Base-by-base conservation (phyloP, 345 rosid genomes). In the Iberis pinnata region DNA sequence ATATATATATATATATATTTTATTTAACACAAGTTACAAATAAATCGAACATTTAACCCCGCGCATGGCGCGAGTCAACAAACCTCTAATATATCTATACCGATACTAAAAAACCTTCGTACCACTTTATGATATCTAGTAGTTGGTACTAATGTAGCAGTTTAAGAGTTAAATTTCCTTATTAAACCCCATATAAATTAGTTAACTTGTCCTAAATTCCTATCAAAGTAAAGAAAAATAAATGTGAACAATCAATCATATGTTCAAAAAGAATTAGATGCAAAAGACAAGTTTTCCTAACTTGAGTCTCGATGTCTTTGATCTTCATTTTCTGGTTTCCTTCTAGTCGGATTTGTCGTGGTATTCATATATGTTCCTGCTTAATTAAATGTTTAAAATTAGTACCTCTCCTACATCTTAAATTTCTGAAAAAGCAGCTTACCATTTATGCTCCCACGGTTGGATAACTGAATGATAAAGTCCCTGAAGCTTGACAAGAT, bases 381-480 rank as follows among this genome's bases (percentile, higher is more conserved):
- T 41, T 37, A 14, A 32, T 5, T 10, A 2, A 20, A 17, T 31
- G 39, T 22, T 26, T 39, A 39, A 37, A 6, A 8, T 56, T 17
- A 65, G 46, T 25, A 17, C 8, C 57, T 36, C 25, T 4, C 13
- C 15, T 12, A 47, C n/a, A 20, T 26, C 16, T 8, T 10, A 57
- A 27, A 27, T 35, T 18, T 1, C 12, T 29, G 0, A 29, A 29
- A 27, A 10, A 29, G 24, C 41, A 15, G 53, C 48, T 69, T 68
- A 68, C 84, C 90, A 61, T 77, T 73, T 45, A 70, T 65, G 70
- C 72, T 78, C 18, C 73, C 80, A 47, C 71, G 60, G 56, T 62
- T 73, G 18, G 73, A 65, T 19, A 81, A 71, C 38, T 67, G 67
- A 58, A 76, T 70, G 33, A 84, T 85, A 60, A 50, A 70, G 68